Percentiles rank a stretch among this genome's conserved stretches.
Evolutionary conservation across 2,329 filamentous ascomycete species (phyloP).

Genomic region (Ophiosphaerella narmari): DNA sequence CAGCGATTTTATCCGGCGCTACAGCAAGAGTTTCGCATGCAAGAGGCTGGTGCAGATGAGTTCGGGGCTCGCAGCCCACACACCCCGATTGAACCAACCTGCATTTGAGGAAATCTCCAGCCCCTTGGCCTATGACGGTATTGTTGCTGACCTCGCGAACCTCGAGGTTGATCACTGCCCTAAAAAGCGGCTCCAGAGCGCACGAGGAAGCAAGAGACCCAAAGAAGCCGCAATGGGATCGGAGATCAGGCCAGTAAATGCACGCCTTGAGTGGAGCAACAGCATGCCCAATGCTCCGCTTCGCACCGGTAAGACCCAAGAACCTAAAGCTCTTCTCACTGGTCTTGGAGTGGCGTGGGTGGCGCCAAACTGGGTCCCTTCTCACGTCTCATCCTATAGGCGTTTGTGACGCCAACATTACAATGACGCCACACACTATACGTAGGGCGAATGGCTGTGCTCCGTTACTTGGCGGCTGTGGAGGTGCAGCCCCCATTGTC

Average conservation of each 20-base stretch:
- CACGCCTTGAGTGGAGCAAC: slow-evolving; percentile 16
- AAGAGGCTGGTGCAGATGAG: slow-evolving; percentile 26
- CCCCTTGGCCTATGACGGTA: slow-evolving; percentile 22
- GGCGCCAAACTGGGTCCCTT: slow-evolving; percentile 32
- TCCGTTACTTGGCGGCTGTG: slow-evolving; percentile 32
- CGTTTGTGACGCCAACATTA: slow-evolving; percentile 22
- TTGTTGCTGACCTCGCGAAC: slow-evolving; percentile 8
- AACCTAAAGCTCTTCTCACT: slow-evolving; percentile 19
- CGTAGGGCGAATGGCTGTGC: slow-evolving; percentile 38
- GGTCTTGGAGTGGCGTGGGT: slow-evolving; percentile 39
- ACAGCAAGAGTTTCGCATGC: slow-evolving; percentile 8
- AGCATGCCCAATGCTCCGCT: slow-evolving; percentile 25
- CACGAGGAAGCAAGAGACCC: slow-evolving; percentile 28
- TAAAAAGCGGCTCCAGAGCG: slow-evolving; percentile 30
- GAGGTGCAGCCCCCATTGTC: slow-evolving; percentile 30
- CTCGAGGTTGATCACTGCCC: slow-evolving; percentile 31
- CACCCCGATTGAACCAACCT: slow-evolving; percentile 16
- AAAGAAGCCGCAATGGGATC: slow-evolving; percentile 23
- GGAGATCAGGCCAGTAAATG: slow-evolving; percentile 24
- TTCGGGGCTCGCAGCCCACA: slow-evolving; percentile 25
- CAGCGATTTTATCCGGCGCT: slow-evolving; percentile 29
- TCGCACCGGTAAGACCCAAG: slow-evolving; percentile 20
- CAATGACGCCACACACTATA: slow-evolving; percentile 39
- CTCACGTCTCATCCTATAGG: slow-evolving; percentile 20
- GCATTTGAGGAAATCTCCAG: slow-evolving; percentile 19